Base-by-base conservation (phyloP, 345 rosid species). In the Hibiscus mutabilis region DNA sequence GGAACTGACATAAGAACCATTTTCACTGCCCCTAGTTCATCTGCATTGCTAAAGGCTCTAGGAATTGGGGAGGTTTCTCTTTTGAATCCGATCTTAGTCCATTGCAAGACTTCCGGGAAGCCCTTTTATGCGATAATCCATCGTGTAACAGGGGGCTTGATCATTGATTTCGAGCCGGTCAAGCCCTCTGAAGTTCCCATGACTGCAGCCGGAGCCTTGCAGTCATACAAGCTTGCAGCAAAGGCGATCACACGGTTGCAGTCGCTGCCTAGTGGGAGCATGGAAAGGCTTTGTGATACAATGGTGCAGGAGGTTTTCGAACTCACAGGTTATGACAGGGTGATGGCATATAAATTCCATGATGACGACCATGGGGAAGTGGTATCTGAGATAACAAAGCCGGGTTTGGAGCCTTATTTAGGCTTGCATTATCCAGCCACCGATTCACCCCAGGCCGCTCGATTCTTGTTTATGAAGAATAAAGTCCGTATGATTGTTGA, bases 301-400 rank as follows among this genome's bases (percentile, higher is more conserved):
- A 90, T 94, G 98, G 93, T 83, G 80, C 93, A 87, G 76, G 97
- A 94, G 82, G 98, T 90, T 74, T 94, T 88, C 63, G 97, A 94
- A 77, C 95, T 94, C 74, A 94, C 95, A 1, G 93, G 98, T 27
- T 94, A 91, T 83, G 98, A 94, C 80, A 87, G 98, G 81, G 95
- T 83, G 68, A 94, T 94, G 98, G 76, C 95, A 19, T 94, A 94
- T 85, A 94, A 90, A 59, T 94, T 94, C 80, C 98, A 94, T 37
- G 97, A 94, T 19, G 98, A 94, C 76, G 98, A 91, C 78, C 98
- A 94, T 58, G 98, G 98, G 22, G 98, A 94, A 82, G 98, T 94
- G 66, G 76, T 91, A 70, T 84, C 98, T 2, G 98, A 94, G 88
- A 74, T 83, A 22, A 87, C 97, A 18, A 91, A 91, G 80, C 90